These are phyloP conservation scores for Trapa bicornis DNA, from an alignment of 345 rosid species.

Conservation along the genomic window DNA sequence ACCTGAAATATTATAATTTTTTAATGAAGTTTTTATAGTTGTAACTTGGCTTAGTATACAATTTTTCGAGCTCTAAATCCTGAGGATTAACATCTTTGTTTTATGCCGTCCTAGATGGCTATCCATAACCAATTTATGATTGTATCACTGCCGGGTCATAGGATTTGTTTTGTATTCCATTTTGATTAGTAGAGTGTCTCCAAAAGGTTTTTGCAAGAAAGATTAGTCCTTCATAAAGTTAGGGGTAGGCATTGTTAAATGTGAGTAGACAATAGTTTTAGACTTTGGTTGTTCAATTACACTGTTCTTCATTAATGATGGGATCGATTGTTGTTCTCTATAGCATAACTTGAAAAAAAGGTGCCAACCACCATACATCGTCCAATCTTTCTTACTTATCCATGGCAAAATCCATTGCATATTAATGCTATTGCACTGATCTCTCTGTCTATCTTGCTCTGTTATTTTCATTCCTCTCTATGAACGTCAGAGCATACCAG, in stretches of 20 bases:
- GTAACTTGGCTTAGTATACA: background rate
- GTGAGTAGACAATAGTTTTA: background rate
- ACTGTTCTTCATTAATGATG: background rate
- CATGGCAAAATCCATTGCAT: too few species aligned
- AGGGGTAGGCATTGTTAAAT: slow-evolving; percentile 1
- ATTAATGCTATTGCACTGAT: too few species aligned
- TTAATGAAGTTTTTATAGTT: background rate
- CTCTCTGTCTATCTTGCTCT: too few species aligned
- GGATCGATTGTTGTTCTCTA: background rate
- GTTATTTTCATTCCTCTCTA: too few species aligned
- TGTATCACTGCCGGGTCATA: background rate
- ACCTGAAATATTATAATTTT: background rate
- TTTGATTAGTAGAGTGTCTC: background rate
- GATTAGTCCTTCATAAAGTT: background rate
- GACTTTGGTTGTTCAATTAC: background rate
- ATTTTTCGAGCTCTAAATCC: background rate
- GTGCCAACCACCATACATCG: too few species aligned
- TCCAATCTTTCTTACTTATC: too few species aligned
- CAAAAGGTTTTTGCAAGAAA: background rate
- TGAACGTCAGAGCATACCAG: too few species aligned
- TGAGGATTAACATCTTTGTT: background rate
- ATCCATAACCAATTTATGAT: background rate
- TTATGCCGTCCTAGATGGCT: background rate
- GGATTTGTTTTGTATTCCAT: background rate
- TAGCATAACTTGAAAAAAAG: too few species aligned